Evolutionary conservation across 140 eudicot genomes (phyloP), one percentile per base, ranked within the genome.

Genomic region (Cichorium intybus): DNA sequence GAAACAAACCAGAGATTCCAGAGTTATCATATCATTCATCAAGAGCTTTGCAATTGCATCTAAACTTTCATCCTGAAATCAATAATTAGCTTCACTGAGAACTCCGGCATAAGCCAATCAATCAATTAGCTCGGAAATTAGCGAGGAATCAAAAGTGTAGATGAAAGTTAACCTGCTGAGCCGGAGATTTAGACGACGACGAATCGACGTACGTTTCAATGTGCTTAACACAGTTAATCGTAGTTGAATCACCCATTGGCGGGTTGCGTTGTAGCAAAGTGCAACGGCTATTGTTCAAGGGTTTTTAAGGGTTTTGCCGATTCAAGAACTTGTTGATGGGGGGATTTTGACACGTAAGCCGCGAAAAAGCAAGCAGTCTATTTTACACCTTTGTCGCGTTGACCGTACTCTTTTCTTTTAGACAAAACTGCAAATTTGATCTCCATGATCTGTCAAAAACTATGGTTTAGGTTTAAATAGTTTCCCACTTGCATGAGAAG

Each of bases 181-280:
- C 43, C 3, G 87, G 79, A 50, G 98, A 78, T 67, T 28, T 60
- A 39, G 80, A 74, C 11, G 73, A 47, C 5, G 96, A 80, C 5
- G 97, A 85, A 62, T 72, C 77, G 26, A 92, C 91, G 26, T 72
- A 92, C 31, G 80, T 60, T 71, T 92, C 98, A 69, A 92, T 77
- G 66, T 85, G 89, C 50, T 75, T 69, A 9, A 87, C 75, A 21
- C 20, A 77, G 39, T 52, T 68, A 20, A 6, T 59, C 11, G 78
- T 2, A 49, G 60, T 24, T 59, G 75, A 62, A 26, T 74, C 77
- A 14, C 58, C 83, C 87, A 82, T 82, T 17, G 65, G 52, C 5
- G 22, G 9, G 52, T 10, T 70, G 17, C 26, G 22, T 20, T 4
- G 69, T 15, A 26, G 24, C 56, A 62, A 70, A 59, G 34, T 53